Conservation (phyloP, 305 asterid genomes). For the Rubia tinctorum region DNA sequence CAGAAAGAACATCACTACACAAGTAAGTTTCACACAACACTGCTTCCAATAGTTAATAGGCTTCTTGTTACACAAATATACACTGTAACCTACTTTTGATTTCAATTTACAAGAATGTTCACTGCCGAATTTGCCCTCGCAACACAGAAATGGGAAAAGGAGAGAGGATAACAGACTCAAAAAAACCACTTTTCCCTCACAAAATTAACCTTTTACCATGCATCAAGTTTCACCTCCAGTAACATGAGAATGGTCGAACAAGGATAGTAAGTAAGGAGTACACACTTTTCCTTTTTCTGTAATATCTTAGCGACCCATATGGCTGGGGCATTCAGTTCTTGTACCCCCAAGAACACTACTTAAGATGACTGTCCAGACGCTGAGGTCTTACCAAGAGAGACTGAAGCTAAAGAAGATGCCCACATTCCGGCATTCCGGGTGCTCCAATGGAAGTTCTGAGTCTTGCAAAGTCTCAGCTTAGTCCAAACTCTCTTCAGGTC, state of each 20-base stretch:
- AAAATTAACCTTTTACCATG: conserved; percentile 11
- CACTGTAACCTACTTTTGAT: conserved; percentile 10
- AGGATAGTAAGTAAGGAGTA: not conserved
- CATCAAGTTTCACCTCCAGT: not conserved
- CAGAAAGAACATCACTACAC: not conserved
- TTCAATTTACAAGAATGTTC: conserved; percentile 18
- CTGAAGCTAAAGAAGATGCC: conserved; percentile 88
- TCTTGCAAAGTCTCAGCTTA: conserved; percentile 53
- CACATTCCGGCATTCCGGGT: conserved; percentile 75
- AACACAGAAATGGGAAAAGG: not conserved
- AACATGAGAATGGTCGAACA: not conserved
- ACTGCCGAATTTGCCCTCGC: not conserved
- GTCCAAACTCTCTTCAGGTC: conserved; percentile 63
- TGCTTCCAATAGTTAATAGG: not conserved
- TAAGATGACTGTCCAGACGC: conserved; percentile 19
- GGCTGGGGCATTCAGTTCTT: not conserved
- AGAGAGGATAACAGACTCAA: not conserved
- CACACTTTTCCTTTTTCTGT: not conserved
- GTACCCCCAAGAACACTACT: not conserved
- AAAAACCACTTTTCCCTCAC: conserved; percentile 11
- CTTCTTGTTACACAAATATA: conserved; percentile 17
- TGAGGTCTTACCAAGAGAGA: conserved; percentile 67
- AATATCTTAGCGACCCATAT: not conserved
- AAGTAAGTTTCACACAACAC: not conserved
- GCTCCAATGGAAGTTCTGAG: conserved; percentile 56